A percentile compares a stretch with the other conserved stretches of the same genome.
Conservation (phyloP, 768 basidiomycete genomes). For the Bullera alba region DNA sequence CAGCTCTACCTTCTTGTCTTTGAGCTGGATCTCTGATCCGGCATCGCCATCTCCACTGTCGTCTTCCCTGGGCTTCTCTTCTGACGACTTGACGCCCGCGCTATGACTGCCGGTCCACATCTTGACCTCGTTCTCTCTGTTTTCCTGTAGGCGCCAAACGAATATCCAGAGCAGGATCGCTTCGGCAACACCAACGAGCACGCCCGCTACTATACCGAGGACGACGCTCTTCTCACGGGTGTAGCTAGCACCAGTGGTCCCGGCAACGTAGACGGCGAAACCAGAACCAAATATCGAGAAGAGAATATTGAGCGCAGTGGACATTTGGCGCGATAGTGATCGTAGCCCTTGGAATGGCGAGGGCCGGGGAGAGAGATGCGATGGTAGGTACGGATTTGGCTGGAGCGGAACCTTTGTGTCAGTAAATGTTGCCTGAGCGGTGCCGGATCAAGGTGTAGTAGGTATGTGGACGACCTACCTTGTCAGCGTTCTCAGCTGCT, state of each 20-base stretch:
- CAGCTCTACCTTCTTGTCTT: background rate
- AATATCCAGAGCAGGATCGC: slow-evolving; percentile 29
- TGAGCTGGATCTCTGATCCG: background rate
- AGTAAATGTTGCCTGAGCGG: slow-evolving; percentile 1
- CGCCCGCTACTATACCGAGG: slow-evolving; percentile 20
- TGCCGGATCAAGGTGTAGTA: background rate
- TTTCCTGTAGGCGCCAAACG: slow-evolving; percentile 7
- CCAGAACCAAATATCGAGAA: slow-evolving; percentile 35
- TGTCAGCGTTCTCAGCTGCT: slow-evolving; percentile 17
- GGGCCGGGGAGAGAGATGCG: slow-evolving; percentile 20
- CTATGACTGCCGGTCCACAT: background rate
- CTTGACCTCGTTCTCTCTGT: slow-evolving; percentile 5
- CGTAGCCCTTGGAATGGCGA: slow-evolving; percentile 28
- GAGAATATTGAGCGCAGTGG: slow-evolving; percentile 34
- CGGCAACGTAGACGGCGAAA: slow-evolving; percentile 28
- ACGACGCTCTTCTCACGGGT: slow-evolving; percentile 17
- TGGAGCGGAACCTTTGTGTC: background rate
- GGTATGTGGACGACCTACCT: slow-evolving; percentile 13
- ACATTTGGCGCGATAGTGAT: slow-evolving; percentile 13
- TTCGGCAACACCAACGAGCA: slow-evolving; percentile 32
- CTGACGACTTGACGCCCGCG: background rate
- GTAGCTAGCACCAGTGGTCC: slow-evolving; percentile 25
- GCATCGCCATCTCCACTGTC: background rate
- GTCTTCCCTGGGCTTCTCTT: background rate
- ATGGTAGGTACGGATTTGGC: slow-evolving; percentile 27